Conservation (phyloP, 805 yeast species). For the Candida sithepensis region DNA sequence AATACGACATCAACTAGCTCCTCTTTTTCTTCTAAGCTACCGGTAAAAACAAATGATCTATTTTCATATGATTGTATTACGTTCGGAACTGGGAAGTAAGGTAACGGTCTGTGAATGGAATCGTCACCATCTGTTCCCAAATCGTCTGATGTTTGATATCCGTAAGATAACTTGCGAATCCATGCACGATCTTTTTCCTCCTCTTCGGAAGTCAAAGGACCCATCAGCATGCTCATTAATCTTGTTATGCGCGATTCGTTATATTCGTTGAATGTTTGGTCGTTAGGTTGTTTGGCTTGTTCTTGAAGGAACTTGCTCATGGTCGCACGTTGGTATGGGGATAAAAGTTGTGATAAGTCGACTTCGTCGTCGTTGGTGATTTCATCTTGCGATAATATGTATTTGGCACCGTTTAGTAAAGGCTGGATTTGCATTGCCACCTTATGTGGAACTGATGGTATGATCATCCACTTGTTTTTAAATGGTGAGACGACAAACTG, state of each 20-base stretch:
- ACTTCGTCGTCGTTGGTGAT: constrained; percentile 1
- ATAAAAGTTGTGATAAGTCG: constrained; percentile 13
- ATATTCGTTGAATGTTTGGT: background rate
- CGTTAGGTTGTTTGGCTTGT: no score
- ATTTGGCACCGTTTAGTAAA: constrained; percentile 54
- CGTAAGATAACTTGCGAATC: constrained; percentile 40
- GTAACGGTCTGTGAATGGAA: constrained; percentile 59
- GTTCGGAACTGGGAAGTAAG: constrained; percentile 66
- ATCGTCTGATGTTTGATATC: constrained; percentile 83
- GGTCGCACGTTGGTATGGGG: constrained; percentile 24
- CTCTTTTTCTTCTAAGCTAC: constrained; percentile 23
- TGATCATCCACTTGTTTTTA: constrained; percentile 69
- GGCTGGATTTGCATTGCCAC: constrained; percentile 53
- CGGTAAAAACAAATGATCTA: background rate
- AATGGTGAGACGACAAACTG: constrained; percentile 85
- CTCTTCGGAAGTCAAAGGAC: background rate
- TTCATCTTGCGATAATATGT: constrained; percentile 20
- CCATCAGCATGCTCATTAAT: background rate
- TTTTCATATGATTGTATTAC: constrained; percentile 56
- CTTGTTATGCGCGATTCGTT: background rate
- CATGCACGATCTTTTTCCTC: background rate
- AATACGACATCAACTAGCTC: constrained; percentile 65
- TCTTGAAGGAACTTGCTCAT: no score
- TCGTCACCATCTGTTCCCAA: constrained; percentile 87
- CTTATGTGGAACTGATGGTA: constrained; percentile 53